These are phyloP conservation scores for Neospermospora avenae DNA, from an alignment of 2,329 filamentous ascomycete genomes.

Conservation along the genomic window DNA sequence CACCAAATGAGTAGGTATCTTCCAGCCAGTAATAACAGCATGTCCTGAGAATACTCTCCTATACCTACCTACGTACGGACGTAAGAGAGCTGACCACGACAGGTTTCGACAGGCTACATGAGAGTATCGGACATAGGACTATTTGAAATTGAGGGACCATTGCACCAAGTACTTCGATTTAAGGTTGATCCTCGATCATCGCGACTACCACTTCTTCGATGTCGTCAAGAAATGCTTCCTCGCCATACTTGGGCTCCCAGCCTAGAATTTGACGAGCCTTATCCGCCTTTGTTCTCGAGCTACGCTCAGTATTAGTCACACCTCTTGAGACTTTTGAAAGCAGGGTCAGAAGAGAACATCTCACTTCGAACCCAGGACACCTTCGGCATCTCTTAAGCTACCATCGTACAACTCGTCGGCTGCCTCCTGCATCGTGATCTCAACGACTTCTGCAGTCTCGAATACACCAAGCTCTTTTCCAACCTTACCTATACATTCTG, in stretches of 20 bases:
- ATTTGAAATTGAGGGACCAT: neutral
- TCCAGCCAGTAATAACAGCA: no score
- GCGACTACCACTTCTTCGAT: slow-evolving; percentile 28
- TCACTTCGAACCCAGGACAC: slow-evolving; percentile 36
- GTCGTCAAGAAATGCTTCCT: slow-evolving; percentile 19
- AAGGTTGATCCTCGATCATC: slow-evolving; percentile 13
- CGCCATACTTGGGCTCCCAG: slow-evolving; percentile 20
- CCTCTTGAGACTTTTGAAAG: neutral
- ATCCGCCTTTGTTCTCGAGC: slow-evolving; percentile 24
- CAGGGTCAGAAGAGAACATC: neutral
- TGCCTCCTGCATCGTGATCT: slow-evolving; percentile 33
- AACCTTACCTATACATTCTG: slow-evolving; percentile 37
- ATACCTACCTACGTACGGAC: neutral
- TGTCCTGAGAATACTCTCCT: neutral
- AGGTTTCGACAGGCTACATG: slow-evolving; percentile 36
- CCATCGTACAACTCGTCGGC: slow-evolving; percentile 25
- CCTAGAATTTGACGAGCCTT: slow-evolving; percentile 20
- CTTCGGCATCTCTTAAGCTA: slow-evolving; percentile 33
- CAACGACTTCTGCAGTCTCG: slow-evolving; percentile 29
- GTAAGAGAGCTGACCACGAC: neutral
- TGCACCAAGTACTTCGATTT: neutral
- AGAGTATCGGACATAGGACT: neutral
- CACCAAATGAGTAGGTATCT: neutral
- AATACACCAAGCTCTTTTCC: slow-evolving; percentile 35
- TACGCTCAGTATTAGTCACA: neutral